phyloP scores from a whole-genome alignment of 106 monocot genomes.

The Ottelia alismoides region DNA sequence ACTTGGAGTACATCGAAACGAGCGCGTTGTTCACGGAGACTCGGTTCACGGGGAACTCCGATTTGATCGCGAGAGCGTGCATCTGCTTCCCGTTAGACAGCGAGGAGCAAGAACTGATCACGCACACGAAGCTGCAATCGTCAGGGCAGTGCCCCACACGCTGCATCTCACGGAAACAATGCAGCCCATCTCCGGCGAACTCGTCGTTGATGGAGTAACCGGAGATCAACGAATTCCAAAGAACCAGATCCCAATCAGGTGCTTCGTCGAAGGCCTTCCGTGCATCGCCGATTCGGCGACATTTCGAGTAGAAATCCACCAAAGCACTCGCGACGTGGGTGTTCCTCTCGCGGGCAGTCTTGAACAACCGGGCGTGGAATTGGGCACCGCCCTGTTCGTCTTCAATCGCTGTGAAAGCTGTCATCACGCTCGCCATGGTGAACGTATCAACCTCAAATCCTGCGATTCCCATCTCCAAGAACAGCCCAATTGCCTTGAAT shows the following conservation, averaged over 20 bases:
- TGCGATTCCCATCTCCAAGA: slow-evolving; percentile 23
- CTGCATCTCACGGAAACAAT: slow-evolving; percentile 42
- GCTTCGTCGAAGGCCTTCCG: slow-evolving; percentile 52
- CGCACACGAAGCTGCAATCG: slow-evolving; percentile 55
- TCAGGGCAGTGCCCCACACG: slow-evolving; percentile 40
- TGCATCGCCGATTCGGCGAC: slow-evolving; percentile 25
- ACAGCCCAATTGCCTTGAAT: slow-evolving; percentile 23
- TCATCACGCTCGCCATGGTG: slow-evolving; percentile 55
- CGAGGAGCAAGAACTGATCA: slow-evolving; percentile 47
- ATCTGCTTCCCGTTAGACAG: slow-evolving; percentile 51
- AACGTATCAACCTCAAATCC: slow-evolving; percentile 36
- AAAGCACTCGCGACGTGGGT: slow-evolving; percentile 48
- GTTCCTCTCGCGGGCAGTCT: slow-evolving; percentile 28
- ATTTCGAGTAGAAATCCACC: slow-evolving; percentile 60
- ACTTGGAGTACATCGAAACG: slow-evolving; percentile 17
- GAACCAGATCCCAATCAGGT: slow-evolving; percentile 29
- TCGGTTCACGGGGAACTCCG: slow-evolving; percentile 22
- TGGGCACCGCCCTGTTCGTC: slow-evolving; percentile 33
- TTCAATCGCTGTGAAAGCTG: slow-evolving; percentile 31
- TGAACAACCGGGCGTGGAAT: slow-evolving; percentile 50
- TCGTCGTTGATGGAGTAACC: slow-evolving; percentile 40
- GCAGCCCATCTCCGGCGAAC: slow-evolving; percentile 35
- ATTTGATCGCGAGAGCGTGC: slow-evolving; percentile 37
- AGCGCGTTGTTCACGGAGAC: slow-evolving; percentile 23
- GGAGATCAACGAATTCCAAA: slow-evolving; percentile 68